phyloP scores from a whole-genome alignment of 495 filamentous ascomycete genomes.

The Aspergillus homomorphus region DNA sequence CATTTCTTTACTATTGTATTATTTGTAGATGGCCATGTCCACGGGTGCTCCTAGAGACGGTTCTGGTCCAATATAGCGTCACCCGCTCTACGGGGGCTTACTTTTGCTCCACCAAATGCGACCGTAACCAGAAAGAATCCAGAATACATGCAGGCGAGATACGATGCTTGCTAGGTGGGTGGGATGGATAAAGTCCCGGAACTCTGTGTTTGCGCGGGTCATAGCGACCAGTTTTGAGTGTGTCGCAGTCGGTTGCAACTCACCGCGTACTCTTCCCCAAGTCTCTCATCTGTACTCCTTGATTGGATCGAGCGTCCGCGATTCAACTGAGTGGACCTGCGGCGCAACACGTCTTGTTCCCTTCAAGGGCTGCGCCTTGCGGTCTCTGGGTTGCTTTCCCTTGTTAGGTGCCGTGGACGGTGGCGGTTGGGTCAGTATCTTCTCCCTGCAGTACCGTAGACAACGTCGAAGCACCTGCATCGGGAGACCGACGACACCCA shows the following conservation, averaged over 20 bases:
- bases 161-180: no score
- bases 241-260: background rate
- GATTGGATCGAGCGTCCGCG: background rate
- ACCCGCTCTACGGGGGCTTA: no score
- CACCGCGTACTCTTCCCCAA: background rate
- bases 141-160: no score
- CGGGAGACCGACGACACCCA: slow-evolving; percentile 28
- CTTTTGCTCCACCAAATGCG: no score
- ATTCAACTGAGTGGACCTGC: background rate
- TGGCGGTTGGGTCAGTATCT: slow-evolving; percentile 9
- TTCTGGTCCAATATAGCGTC: no score
- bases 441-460: slow-evolving; percentile 14
- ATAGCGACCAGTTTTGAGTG: background rate
- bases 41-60: no score
- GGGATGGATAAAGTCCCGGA: no score
- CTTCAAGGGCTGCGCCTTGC: slow-evolving; percentile 2
- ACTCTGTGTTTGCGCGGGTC: no score
- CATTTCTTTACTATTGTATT: no score
- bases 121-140: no score
- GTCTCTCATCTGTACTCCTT: background rate
- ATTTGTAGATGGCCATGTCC: no score
- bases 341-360: slow-evolving; percentile 7
- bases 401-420: slow-evolving; percentile 16
- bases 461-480: slow-evolving; percentile 20
- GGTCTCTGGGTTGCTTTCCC: slow-evolving; percentile 19